These are phyloP conservation scores for Pleurostoma richardsiae DNA, from an alignment of 2,329 filamentous ascomycete genomes.

Conservation along the genomic window DNA sequence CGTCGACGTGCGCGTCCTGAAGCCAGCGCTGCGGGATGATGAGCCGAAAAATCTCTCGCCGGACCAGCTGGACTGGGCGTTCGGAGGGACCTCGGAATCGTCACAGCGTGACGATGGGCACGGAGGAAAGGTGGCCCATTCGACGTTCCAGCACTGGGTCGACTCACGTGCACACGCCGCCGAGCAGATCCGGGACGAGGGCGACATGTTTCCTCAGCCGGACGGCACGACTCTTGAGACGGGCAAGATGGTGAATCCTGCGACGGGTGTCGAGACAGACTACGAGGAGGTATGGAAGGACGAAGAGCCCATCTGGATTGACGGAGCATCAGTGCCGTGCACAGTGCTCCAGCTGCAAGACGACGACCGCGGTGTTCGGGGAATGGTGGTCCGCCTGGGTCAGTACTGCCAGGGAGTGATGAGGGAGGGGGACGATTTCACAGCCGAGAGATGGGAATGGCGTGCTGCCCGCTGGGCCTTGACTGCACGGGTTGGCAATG, in stretches of 20 bases:
- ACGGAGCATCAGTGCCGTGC: constrained; percentile 14
- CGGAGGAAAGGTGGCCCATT: constrained; percentile 22
- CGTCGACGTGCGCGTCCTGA: constrained; percentile 55
- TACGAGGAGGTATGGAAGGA: constrained; percentile 68
- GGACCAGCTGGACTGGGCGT: constrained; percentile 57
- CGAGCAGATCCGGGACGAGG: constrained; percentile 43
- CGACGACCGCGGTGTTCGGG: constrained; percentile 27
- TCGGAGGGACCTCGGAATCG: constrained; percentile 50
- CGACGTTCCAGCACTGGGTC: constrained; percentile 54
- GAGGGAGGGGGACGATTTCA: constrained; percentile 33
- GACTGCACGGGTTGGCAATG: not conserved
- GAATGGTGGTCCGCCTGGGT: constrained; percentile 49
- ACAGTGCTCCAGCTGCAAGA: constrained; percentile 35
- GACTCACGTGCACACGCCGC: constrained; percentile 42
- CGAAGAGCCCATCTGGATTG: constrained; percentile 16
- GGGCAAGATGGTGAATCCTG: constrained; percentile 55
- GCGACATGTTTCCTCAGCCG: constrained; percentile 44
- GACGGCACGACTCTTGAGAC: constrained; percentile 45
- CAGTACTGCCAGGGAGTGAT: constrained; percentile 51
- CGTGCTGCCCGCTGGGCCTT: not conserved
- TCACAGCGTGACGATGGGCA: constrained; percentile 16
- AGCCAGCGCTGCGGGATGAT: not conserved
- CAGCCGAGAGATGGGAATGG: constrained; percentile 53
- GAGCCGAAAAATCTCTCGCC: not conserved
- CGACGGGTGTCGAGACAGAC: constrained; percentile 37